Evolutionary conservation across 768 basidiomycete genomes (phyloP), one percentile per base, ranked within the genome.

Genomic region (Strobilomyces dryophilus): DNA sequence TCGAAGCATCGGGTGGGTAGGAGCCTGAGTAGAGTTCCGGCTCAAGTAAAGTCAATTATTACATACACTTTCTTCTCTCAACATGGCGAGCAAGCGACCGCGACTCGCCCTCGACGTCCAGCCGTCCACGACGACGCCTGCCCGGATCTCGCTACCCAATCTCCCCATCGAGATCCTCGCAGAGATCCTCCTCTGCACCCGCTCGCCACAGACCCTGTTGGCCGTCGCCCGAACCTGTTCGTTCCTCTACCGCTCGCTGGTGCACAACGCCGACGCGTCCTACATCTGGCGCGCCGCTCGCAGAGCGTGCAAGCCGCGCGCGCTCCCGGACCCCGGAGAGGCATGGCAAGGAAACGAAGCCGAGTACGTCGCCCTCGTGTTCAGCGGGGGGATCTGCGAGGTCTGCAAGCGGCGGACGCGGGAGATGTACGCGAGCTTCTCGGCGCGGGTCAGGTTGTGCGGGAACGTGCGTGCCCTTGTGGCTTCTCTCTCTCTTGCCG

Each of bases 121-220:
- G 8, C 17, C 26, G 9, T 17, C 55, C 35, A 32, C 49, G 15
- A n/a, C 24, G 15, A n/a, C 24, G 15, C 43, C 26, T 1, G 2
- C 47, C 10, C 47, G 44, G 34, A 10, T 34, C 32, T 49, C 52
- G 3, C 40, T 68, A 20, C 57, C 66, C 11, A 44, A 14, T 2
- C 64, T 88, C 5, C 87, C 87, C 11, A 62, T 84, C 37, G 87
- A 89, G 59, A 71, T 89, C 14, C 63, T 87, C 7, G 79, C 81
- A 4, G 85, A 86, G 59, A 77, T 88, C 45, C 75, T 88, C 18
- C 64, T 79, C 8, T 69, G 71, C 46, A 79, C 79, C 0, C 54
- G 66, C 5, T 85, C 82, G 0, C 76, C 83, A 1, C 72, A 73
- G 45, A 80, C 83, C 54, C 70, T 87, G 12, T 74, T 88, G 35